Evolutionary conservation across 352 stramenopile genomes (phyloP).

Genomic region (Lagenidium giganteum): DNA sequence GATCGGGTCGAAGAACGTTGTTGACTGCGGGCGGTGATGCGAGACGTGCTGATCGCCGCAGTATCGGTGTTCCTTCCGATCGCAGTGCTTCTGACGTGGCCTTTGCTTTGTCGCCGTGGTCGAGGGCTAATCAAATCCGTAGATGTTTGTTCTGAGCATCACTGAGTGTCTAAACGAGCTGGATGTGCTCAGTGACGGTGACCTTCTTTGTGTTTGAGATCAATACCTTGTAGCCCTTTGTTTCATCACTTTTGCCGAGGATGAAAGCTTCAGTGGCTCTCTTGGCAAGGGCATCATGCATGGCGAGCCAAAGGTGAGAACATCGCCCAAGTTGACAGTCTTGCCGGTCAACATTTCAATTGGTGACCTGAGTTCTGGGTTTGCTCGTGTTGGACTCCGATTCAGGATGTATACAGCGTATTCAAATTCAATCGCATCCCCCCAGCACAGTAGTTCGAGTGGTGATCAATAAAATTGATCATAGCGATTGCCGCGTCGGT

Average conservation of each 20-base stretch:
- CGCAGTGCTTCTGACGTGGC: too few species aligned
- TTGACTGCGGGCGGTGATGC: too few species aligned
- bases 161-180: slow-evolving; percentile 9
- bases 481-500: slow-evolving; percentile 1
- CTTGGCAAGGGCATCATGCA: slow-evolving; percentile 8
- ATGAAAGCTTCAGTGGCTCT: slow-evolving; percentile 3
- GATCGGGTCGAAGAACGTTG: too few species aligned
- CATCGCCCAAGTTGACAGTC: background rate
- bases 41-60: too few species aligned
- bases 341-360: slow-evolving; percentile 10
- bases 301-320: slow-evolving; percentile 15
- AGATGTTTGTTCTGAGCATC: slow-evolving; percentile 9
- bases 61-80: too few species aligned
- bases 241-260: slow-evolving; percentile 14
- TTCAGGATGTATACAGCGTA: slow-evolving; percentile 26
- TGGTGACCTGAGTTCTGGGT: slow-evolving; percentile 6
- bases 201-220: slow-evolving; percentile 4
- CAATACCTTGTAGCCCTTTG: slow-evolving; percentile 14
- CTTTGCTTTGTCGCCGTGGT: too few species aligned
- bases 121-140: too few species aligned
- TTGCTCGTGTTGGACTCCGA: slow-evolving; percentile 7
- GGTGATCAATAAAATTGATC: slow-evolving; percentile 15
- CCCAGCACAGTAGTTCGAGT: slow-evolving; percentile 16
- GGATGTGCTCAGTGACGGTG: slow-evolving; percentile 8
- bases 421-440: slow-evolving; percentile 9